Conservation (phyloP, 305 asterid species). For the Fraxinus nigra region DNA sequence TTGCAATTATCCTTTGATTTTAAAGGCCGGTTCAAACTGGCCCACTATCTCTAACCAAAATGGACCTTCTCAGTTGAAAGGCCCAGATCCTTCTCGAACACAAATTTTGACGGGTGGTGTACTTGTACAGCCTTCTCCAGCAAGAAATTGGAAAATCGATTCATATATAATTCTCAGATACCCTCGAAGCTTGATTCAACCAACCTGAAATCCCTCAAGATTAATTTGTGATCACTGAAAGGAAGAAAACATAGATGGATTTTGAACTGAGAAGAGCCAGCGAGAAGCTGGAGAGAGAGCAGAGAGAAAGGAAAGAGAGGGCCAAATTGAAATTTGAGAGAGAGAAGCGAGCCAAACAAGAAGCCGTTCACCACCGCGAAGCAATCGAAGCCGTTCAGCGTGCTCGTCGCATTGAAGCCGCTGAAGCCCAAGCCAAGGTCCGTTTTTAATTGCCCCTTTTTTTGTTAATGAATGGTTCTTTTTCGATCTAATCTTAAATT, state of each 20-base stretch:
- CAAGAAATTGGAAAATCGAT: background rate
- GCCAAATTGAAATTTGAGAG: conserved; percentile 73
- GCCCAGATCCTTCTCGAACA: background rate
- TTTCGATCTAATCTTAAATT: background rate
- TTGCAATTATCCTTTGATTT: background rate
- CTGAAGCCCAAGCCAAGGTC: conserved; percentile 78
- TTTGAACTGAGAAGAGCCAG: conserved; percentile 88
- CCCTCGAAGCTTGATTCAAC: background rate
- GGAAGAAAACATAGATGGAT: conserved; percentile 49
- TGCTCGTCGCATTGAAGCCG: conserved; percentile 76
- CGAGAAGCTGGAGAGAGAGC: conserved; percentile 89
- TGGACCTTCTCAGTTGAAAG: background rate
- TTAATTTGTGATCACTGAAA: background rate
- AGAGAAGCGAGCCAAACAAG: conserved; percentile 66
- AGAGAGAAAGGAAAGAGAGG: conserved; percentile 69
- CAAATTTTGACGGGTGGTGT: background rate
- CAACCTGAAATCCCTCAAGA: background rate
- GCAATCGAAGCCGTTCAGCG: conserved; percentile 77
- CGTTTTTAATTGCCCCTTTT: background rate
- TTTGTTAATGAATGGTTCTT: background rate
- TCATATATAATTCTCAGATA: background rate
- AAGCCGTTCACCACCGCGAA: conserved; percentile 74
- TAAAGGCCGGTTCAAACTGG: background rate
- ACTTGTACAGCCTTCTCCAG: background rate
- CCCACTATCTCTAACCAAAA: background rate